These are phyloP conservation scores for Macrophomina phaseolina DNA, from an alignment of 2,329 filamentous ascomycete species.

Conservation along the genomic window DNA sequence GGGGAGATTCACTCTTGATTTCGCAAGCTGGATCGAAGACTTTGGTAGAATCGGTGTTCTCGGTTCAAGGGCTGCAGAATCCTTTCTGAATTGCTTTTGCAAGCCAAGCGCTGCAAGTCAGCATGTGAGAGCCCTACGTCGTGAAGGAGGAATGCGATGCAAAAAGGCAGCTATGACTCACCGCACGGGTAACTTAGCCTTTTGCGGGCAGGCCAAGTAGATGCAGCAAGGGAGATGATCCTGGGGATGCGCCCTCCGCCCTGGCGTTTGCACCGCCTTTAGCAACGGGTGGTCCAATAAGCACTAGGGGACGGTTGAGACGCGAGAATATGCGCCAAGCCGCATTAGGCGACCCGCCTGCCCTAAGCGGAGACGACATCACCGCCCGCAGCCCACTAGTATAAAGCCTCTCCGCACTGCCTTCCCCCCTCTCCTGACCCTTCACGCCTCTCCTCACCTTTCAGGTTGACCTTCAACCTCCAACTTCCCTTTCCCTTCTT, in stretches of 20 bases:
- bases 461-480: neutral
- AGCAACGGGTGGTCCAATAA: neutral
- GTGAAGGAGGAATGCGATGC: neutral
- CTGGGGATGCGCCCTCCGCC: neutral
- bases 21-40: neutral
- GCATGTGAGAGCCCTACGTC: no score
- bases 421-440: neutral
- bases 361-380: slow-evolving; percentile 1
- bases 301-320: neutral
- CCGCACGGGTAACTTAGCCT: neutral
- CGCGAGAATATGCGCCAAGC: neutral
- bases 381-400: neutral
- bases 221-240: neutral
- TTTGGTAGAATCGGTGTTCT: no score
- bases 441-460: neutral
- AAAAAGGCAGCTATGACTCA: neutral
- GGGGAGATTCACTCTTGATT: neutral
- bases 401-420: slow-evolving; percentile 5
- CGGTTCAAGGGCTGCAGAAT: no score
- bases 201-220: neutral
- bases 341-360: neutral
- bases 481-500: neutral
- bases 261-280: neutral
- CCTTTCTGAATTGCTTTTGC: no score
- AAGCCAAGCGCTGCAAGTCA: no score